Conservation (phyloP, 2,329 filamentous ascomycete genomes). For the Neonectria ditissima region DNA sequence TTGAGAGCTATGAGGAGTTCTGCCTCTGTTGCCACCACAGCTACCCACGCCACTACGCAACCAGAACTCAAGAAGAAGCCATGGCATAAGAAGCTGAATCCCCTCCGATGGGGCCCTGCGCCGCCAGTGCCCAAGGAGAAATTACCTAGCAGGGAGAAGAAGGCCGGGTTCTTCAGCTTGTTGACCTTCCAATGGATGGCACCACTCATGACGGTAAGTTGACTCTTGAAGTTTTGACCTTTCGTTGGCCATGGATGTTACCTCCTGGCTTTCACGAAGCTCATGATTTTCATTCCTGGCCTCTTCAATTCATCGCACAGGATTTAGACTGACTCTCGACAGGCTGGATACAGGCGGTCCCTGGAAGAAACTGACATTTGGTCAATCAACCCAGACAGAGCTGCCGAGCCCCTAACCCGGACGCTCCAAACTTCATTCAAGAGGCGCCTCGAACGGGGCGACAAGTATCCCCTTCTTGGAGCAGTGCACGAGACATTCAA, state of each 20-base stretch:
- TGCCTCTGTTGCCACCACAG: slow-evolving; percentile 65
- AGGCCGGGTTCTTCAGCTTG: slow-evolving; percentile 78
- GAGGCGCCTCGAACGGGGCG: slow-evolving; percentile 73
- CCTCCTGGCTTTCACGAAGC: not conserved
- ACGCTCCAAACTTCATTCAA: slow-evolving; percentile 77
- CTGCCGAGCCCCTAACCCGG: slow-evolving; percentile 75
- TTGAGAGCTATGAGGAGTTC: slow-evolving; percentile 59
- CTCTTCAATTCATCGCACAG: slow-evolving; percentile 16
- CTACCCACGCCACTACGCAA: slow-evolving; percentile 57
- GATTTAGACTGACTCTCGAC: slow-evolving; percentile 17
- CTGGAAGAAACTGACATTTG: slow-evolving; percentile 90
- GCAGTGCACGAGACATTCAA: slow-evolving; percentile 90
- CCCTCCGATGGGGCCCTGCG: slow-evolving; percentile 68
- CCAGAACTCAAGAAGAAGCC: slow-evolving; percentile 58
- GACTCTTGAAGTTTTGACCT: not conserved
- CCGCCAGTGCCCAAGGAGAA: slow-evolving; percentile 68
- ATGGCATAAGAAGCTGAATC: slow-evolving; percentile 74
- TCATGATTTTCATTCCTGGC: not conserved
- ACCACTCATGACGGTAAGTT: slow-evolving; percentile 80
- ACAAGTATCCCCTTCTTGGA: slow-evolving; percentile 79
- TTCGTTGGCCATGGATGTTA: not conserved
- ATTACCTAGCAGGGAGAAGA: slow-evolving; percentile 73
- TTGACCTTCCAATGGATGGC: slow-evolving; percentile 93
- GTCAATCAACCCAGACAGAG: slow-evolving; percentile 84
- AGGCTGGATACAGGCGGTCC: slow-evolving; percentile 86